Evolutionary conservation across 805 yeast species (phyloP), one percentile per base, ranked within the genome.

Genomic region (Yamadazyma nakazawae): DNA sequence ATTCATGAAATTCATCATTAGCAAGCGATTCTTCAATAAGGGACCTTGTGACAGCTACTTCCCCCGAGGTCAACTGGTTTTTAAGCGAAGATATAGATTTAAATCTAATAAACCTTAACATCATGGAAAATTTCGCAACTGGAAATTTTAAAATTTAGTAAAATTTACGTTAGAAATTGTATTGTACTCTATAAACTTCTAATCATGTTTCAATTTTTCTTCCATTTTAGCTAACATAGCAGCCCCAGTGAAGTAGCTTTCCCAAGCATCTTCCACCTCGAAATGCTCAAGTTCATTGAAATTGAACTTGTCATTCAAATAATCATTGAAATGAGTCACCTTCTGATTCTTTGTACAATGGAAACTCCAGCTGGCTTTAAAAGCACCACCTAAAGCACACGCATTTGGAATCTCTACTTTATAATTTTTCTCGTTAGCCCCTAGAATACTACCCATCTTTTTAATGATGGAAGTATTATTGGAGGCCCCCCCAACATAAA

Each of bases 361-460:
- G 47, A 62, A 65, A 34, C 88, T 78, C 95, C 95, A 89, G 40
- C 83, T 70, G 1, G 96, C 92, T 60, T 87, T 85, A 66, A 77
- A 87, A 36, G 95, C 92, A 3, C 96, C 96, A 21, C 97, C 97
- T 31, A 88, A 64, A 0, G 96, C 97, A 74, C 97, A 90, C 1
- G 96, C 94, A 65, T 90, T 90, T 7, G 92, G 81, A 40, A 88
- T 79, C 57, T 87, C 90, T 34, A 85, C 82, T 49, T 80, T 79
- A 61, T 66, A 87, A 51, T 85, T 81, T 1, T 91, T 94, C 30
- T 70, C 61, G 1, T 72, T 65, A 0, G 87, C 81, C 5, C 90
- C 91, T 31, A 90, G 64, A 7, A 90, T 81, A 11, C 82, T 70
- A 10, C 90, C 81, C 71, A 87, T 84, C 53, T 80, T 84, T 17